A percentile compares a stretch with the other conserved stretches of the same genome.
Evolutionary conservation across 179 eudicot genomes (phyloP).

Genomic region (Corrigiola litoralis): DNA sequence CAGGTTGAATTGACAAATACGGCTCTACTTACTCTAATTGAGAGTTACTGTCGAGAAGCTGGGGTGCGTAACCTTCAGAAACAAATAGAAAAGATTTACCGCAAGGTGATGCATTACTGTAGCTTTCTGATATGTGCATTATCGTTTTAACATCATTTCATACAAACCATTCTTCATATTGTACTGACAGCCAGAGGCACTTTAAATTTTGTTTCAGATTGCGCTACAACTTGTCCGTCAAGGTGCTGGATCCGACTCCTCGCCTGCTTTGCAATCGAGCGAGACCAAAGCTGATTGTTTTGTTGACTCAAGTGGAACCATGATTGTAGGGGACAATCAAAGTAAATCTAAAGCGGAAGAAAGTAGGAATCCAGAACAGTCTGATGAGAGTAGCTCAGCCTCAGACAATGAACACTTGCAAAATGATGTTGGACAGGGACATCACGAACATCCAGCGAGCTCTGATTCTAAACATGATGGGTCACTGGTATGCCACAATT

Average conservation of each 20-base stretch:
- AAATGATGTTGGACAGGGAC: constrained; percentile 23
- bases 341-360: constrained; percentile 33
- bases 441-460: constrained; percentile 10
- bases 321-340: constrained; percentile 23
- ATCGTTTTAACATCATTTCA: background rate
- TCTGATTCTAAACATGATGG: constrained; percentile 27
- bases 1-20: constrained; percentile 94
- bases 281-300: constrained; percentile 26
- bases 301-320: constrained; percentile 30
- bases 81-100: constrained; percentile 96
- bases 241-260: constrained; percentile 38
- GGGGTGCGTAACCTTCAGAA: constrained; percentile 98
- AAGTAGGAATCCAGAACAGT: background rate
- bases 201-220: constrained; percentile 44
- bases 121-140: background rate
- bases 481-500: constrained; percentile 38
- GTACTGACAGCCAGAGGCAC: background rate
- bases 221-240: constrained; percentile 81
- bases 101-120: constrained; percentile 58
- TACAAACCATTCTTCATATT: background rate
- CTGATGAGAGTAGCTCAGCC: constrained; percentile 24
- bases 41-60: constrained; percentile 96
- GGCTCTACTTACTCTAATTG: constrained; percentile 88
- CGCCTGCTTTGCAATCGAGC: constrained; percentile 18
- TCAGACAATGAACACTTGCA: constrained; percentile 26